phyloP scores from a whole-genome alignment of 164 flowering plant genomes.

The Houttuynia cordata region DNA sequence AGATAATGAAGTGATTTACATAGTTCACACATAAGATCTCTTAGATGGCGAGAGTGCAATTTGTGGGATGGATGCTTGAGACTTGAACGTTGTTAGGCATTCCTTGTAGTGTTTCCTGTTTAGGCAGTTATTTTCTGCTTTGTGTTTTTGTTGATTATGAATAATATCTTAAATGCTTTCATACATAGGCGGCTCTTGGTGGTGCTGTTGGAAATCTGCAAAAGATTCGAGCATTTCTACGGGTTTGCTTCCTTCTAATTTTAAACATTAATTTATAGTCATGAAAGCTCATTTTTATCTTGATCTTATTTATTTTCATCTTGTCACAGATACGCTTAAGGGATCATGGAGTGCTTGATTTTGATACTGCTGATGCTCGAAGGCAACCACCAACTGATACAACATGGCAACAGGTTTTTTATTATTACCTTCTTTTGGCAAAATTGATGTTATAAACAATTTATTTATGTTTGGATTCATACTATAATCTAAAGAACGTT shows the following conservation, averaged over 20 bases:
- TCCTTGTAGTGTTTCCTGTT: too few species aligned
- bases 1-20: too few species aligned
- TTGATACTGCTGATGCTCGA: constrained; percentile 82
- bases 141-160: background rate
- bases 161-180: background rate
- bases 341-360: constrained; percentile 92
- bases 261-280: background rate
- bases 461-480: background rate
- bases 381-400: constrained; percentile 97
- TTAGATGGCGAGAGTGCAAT: too few species aligned
- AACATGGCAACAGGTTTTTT: constrained; percentile 98
- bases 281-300: background rate
- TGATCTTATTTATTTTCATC: background rate
- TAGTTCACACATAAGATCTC: too few species aligned
- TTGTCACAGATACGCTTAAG: constrained; percentile 70
- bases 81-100: too few species aligned
- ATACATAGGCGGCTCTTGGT: constrained; percentile 85
- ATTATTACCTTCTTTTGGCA: background rate
- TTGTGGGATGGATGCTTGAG: too few species aligned
- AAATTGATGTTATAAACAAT: background rate
- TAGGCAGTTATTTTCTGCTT: background rate
- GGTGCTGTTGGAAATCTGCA: constrained; percentile 92
- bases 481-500: background rate
- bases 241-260: constrained; percentile 36
- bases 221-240: constrained; percentile 81